Conservation (phyloP, 2,329 filamentous ascomycete species). For the Trichophyton schoenleinii region DNA sequence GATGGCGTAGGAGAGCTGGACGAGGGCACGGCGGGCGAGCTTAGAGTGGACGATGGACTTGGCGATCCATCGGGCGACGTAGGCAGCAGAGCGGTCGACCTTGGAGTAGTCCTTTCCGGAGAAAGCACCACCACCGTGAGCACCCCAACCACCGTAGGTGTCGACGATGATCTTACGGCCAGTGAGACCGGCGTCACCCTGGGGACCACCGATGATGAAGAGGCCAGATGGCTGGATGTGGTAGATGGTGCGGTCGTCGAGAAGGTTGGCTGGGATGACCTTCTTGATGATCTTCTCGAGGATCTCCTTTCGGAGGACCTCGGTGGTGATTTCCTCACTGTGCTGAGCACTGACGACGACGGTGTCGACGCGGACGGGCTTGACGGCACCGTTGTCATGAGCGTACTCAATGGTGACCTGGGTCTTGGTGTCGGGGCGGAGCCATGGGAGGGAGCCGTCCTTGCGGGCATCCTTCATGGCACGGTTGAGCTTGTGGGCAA, state of each 20-base stretch:
- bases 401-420: slow-evolving; percentile 99
- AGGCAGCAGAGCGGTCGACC: slow-evolving; percentile 96
- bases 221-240: slow-evolving; percentile 97
- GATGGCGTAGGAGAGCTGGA: slow-evolving; percentile 98
- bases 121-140: slow-evolving; percentile 99
- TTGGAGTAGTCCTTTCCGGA: slow-evolving; percentile 99
- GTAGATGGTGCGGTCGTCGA: slow-evolving; percentile 89
- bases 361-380: slow-evolving; percentile 87
- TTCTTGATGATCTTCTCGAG: slow-evolving; percentile 94
- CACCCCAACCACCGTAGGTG: slow-evolving; percentile 99
- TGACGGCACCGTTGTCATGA: slow-evolving; percentile 85
- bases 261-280: slow-evolving; percentile 82
- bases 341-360: slow-evolving; percentile 96
- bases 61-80: slow-evolving; percentile 95
- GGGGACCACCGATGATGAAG: slow-evolving; percentile 98
- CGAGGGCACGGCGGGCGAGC: slow-evolving; percentile 81
- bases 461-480: slow-evolving; percentile 85
- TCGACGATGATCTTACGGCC: slow-evolving; percentile 99
- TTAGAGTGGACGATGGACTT: slow-evolving; percentile 89
- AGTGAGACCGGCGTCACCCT: slow-evolving; percentile 96
- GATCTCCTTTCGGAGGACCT: slow-evolving; percentile 87
- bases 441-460: slow-evolving; percentile 79
- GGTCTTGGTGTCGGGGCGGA: slow-evolving; percentile 98
- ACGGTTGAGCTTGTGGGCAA: slow-evolving; percentile 94
- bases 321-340: slow-evolving; percentile 73